Percentiles rank a stretch among this genome's conserved stretches.
phyloP scores from a whole-genome alignment of 2,329 filamentous ascomycete species.

The Alternaria viburni region DNA sequence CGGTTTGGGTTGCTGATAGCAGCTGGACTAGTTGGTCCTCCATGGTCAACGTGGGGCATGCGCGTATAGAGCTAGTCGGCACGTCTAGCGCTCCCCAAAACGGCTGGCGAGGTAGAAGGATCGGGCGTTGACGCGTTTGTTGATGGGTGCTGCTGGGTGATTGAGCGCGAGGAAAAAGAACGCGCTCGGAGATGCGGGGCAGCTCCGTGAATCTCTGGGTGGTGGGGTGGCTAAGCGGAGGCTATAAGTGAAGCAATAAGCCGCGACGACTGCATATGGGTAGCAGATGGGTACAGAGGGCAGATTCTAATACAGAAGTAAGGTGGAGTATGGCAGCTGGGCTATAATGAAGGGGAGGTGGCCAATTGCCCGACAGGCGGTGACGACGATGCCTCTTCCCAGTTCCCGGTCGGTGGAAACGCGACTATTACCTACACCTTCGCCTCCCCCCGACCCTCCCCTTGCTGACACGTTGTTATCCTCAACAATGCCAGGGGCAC shows the following conservation, averaged over 20 bases:
- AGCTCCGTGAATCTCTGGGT: constrained; percentile 22
- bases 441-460: not conserved
- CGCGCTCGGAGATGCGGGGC: constrained; percentile 37
- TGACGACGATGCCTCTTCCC: not conserved
- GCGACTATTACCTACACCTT: not conserved
- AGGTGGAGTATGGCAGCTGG: not conserved
- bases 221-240: constrained; percentile 16
- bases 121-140: constrained; percentile 27
- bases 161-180: constrained; percentile 21
- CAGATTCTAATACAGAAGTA: not conserved
- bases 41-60: constrained; percentile 61
- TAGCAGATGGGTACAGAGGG: not conserved
- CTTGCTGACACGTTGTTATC: constrained; percentile 6
- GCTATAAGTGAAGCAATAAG: not conserved
- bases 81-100: constrained; percentile 36
- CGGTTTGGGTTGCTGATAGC: constrained; percentile 82
- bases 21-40: constrained; percentile 91
- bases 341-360: not conserved
- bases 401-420: constrained; percentile 4
- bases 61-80: constrained; percentile 34
- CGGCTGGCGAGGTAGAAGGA: constrained; percentile 12
- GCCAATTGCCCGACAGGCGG: not conserved
- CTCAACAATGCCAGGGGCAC: constrained; percentile 6
- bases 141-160: constrained; percentile 26
- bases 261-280: not conserved